A percentile compares a stretch with the other conserved stretches of the same genome.
These are phyloP conservation scores for Grigorovia jiainica DNA, from an alignment of 805 yeast species.

Conservation along the genomic window DNA sequence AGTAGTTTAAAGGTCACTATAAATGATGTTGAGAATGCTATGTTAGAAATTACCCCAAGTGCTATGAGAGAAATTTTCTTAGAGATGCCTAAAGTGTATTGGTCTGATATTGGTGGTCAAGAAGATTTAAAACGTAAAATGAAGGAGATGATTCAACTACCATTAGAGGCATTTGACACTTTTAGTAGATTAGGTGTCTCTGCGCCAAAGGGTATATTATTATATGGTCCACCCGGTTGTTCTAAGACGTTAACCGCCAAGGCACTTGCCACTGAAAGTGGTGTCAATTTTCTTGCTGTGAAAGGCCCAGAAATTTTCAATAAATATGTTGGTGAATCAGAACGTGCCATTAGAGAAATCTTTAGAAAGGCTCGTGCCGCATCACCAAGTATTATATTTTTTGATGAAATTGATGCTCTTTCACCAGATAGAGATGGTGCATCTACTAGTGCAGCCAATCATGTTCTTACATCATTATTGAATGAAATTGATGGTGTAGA, in stretches of 20 bases:
- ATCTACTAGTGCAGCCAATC: conserved; percentile 61
- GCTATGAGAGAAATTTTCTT: conserved; percentile 94
- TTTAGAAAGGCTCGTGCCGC: conserved; percentile 93
- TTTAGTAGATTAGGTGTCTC: conserved; percentile 69
- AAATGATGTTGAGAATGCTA: conserved; percentile 59
- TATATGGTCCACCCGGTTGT: conserved; percentile 98
- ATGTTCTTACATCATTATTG: conserved; percentile 81
- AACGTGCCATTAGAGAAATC: conserved; percentile 84
- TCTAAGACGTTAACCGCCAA: conserved; percentile 92
- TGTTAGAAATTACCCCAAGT: conserved; percentile 80
- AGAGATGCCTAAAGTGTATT: conserved; percentile 87
- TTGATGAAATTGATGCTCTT: conserved; percentile 94
- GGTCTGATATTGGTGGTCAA: conserved; percentile 97
- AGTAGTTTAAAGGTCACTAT: conserved; percentile 37
- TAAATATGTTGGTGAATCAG: conserved; percentile 94
- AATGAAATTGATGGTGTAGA: conserved; percentile 98
- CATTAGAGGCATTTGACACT: conserved; percentile 71
- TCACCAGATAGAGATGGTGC: conserved; percentile 63
- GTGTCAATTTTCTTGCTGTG: conserved; percentile 85
- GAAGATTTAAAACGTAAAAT: conserved; percentile 69
- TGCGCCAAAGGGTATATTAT: conserved; percentile 86
- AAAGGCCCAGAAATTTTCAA: conserved; percentile 95
- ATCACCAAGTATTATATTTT: conserved; percentile 86
- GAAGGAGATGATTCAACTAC: conserved; percentile 85
- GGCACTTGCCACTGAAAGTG: conserved; percentile 92